These are phyloP conservation scores for Euryodendron excelsum DNA, from an alignment of 148 eudicot genomes.

Conservation along the genomic window DNA sequence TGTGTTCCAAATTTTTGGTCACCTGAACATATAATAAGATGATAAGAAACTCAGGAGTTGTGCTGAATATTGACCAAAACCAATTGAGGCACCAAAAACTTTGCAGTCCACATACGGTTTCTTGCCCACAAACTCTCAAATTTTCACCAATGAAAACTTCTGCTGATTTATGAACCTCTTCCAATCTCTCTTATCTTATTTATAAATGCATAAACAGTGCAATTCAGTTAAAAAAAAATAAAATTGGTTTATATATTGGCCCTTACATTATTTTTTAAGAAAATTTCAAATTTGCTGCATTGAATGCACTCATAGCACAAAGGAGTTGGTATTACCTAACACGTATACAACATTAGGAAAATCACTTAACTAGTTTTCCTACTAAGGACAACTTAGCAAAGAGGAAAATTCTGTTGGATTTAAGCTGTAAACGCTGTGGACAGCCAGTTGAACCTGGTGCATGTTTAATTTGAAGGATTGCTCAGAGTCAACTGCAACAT, in stretches of 20 bases:
- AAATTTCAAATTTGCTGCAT: background rate
- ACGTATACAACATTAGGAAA: conserved; percentile 76
- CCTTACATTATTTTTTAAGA: background rate
- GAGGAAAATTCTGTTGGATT: too few relatives aligned
- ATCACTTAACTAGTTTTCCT: too few relatives aligned
- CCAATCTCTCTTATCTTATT: conserved; percentile 91
- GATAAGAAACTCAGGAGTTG: background rate
- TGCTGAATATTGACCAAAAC: background rate
- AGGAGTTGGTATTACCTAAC: conserved; percentile 68
- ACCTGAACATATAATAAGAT: conserved; percentile 43
- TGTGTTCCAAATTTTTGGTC: conserved; percentile 71
- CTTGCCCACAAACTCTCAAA: conserved; percentile 74
- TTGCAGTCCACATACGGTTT: conserved; percentile 37
- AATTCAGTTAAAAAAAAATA: background rate
- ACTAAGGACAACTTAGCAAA: too few relatives aligned
- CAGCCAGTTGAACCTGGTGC: too few relatives aligned
- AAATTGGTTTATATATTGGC: background rate
- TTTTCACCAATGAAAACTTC: conserved; percentile 77
- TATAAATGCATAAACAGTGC: background rate
- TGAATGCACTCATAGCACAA: conserved; percentile 72
- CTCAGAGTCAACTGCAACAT: too few relatives aligned
- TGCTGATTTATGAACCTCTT: conserved; percentile 96
- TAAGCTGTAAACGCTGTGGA: too few relatives aligned
- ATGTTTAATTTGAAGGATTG: too few relatives aligned
- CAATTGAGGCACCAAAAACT: background rate